Percentiles rank a stretch among this genome's conserved stretches.
phyloP scores from a whole-genome alignment of 495 filamentous ascomycete genomes.

The Penicillium pancosmium region DNA sequence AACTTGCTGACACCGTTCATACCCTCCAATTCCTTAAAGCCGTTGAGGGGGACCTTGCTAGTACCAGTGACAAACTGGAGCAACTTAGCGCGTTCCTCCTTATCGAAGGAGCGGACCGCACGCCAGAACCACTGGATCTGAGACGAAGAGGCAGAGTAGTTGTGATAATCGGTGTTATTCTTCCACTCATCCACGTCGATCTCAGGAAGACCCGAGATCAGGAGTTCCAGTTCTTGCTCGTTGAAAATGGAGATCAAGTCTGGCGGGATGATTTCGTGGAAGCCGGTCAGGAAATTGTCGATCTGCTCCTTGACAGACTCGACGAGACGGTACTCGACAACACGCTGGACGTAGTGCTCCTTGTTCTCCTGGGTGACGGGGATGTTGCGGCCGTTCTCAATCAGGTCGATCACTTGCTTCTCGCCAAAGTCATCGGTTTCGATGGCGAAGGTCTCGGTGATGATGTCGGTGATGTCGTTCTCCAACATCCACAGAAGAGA shows the following conservation, averaged over 20 bases:
- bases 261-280: constrained; percentile 96
- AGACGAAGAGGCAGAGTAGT: constrained; percentile 89
- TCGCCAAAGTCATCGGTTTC: constrained; percentile 93
- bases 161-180: constrained; percentile 97
- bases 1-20: constrained; percentile 99
- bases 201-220: constrained; percentile 96
- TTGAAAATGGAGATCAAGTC: constrained; percentile 98
- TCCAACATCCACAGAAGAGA: constrained; percentile 98
- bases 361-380: constrained; percentile 98
- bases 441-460: constrained; percentile 94
- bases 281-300: constrained; percentile 92
- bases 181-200: constrained; percentile 99
- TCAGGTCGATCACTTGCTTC: constrained; percentile 82
- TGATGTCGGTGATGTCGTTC: constrained; percentile 98
- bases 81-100: constrained; percentile 96
- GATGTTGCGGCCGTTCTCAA: constrained; percentile 84
- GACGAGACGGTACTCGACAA: constrained; percentile 92
- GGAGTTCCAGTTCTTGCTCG: constrained; percentile 93
- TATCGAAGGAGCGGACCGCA: constrained; percentile 96
- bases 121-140: constrained; percentile 99
- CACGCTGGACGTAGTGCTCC: constrained; percentile 90
- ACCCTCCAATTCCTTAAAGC: constrained; percentile 98
- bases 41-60: constrained; percentile 97
- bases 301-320: constrained; percentile 92
- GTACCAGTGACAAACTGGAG: constrained; percentile 98